Base-by-base conservation (phyloP, 352 stramenopile species). In the Hyaloperonospora brassicae region DNA sequence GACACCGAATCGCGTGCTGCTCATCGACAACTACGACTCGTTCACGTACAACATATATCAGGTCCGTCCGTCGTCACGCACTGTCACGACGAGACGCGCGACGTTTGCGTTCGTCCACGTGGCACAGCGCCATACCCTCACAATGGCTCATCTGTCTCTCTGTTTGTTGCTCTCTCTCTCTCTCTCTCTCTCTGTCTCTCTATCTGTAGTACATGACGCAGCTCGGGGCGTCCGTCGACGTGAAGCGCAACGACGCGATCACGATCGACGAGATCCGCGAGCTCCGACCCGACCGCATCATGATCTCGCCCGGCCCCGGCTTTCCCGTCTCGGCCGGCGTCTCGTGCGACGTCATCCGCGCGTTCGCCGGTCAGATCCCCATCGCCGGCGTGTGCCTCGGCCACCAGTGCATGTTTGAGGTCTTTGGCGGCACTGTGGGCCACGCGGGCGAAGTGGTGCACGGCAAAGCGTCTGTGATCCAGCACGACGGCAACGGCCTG, bases 11-110 rank as follows among this genome's bases (percentile, higher is more conserved):
- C 79, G 76, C 51, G 84, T 94, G 61, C 66, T 94, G 47, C 70
- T 94, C 50, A 88, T 94, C 68, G 84, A 94, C 73, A 94, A 94
- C 66, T 94, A 94, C 52, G 84, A 94, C 76, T 94, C 84, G 57
- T 94, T 94, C 74, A 92, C 82, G 64, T 94, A 94, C 76, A 94
- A 94, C 66, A 79, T 94, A 60, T 93, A 80, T 66, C 83, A 93
- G 73, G 79, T 86, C 41, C 23, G 58, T 46, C 45, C 22, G 3
- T 24, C 35, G 10, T 12, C n/a, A 42, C 4, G 23, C 14, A 44
- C 23, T 11, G 8, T 17, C 17, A 17, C 17, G 17, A 17, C 0
- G 17, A 17, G 0, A 17, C 17, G 17, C 17, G 17, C 17, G 17
- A 17, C 17, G 17, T 17, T 17, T 17, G 17, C 17, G 17, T 17